Conservation (phyloP, 1,139 yeast species). For the Petasospora rhodanensis region DNA sequence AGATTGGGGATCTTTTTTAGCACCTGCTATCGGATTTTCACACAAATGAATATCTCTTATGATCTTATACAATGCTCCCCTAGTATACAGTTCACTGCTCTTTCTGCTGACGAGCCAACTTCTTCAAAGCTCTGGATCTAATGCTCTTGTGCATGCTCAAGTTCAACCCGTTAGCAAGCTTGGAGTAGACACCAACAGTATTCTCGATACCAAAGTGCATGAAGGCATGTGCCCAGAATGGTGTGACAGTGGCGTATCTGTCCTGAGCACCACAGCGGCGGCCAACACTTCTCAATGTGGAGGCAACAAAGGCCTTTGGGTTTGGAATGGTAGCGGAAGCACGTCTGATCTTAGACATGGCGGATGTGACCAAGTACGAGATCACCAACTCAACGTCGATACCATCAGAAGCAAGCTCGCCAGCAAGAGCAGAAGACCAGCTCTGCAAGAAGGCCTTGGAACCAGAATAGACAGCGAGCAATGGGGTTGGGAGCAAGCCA, state of each 20-base stretch:
- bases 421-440: constrained; percentile 90
- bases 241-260: constrained; percentile 80
- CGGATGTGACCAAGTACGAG: constrained; percentile 90
- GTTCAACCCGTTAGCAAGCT: constrained; percentile 63
- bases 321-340: constrained; percentile 74
- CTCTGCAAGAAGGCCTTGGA: constrained; percentile 92
- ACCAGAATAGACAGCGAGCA: constrained; percentile 91
- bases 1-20: no score
- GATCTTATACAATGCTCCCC: no score
- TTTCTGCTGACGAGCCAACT: constrained; percentile 47
- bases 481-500: constrained; percentile 89
- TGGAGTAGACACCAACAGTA: constrained; percentile 77
- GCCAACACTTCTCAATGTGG: constrained; percentile 67
- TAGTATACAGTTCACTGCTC: constrained; percentile 5
- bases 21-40: no score
- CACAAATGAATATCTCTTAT: no score
- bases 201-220: constrained; percentile 82
- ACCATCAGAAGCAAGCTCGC: constrained; percentile 63
- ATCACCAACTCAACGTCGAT: constrained; percentile 83
- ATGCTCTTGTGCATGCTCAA: constrained; percentile 74
- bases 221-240: constrained; percentile 91
- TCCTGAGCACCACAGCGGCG: constrained; percentile 92
- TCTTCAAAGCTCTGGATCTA: constrained; percentile 76
- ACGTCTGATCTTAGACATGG: constrained; percentile 90
- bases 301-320: constrained; percentile 70